These are phyloP conservation scores for Spathaspora passalidarum DNA, from an alignment of 805 yeast species.

Conservation along the genomic window DNA sequence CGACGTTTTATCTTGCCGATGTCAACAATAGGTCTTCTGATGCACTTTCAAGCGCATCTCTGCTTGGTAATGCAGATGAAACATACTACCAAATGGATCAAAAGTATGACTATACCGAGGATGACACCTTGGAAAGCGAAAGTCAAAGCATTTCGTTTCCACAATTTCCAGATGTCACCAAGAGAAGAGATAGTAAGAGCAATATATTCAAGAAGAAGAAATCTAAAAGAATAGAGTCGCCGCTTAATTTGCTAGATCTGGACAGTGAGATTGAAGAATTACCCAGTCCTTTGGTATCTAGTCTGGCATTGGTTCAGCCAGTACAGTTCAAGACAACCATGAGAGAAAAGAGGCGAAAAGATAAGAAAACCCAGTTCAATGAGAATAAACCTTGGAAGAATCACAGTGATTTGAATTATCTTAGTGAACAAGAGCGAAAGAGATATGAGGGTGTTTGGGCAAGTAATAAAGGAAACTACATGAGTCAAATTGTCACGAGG, in stretches of 20 bases:
- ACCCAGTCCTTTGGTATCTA: neutral
- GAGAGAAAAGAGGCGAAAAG: constrained; percentile 42
- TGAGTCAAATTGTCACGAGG: constrained; percentile 35
- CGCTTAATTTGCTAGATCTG: constrained; percentile 11
- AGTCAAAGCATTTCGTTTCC: constrained; percentile 20
- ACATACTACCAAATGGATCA: neutral
- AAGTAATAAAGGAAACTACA: constrained; percentile 70
- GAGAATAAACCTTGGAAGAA: constrained; percentile 94
- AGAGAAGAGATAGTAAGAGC: neutral
- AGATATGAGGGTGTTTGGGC: constrained; percentile 95
- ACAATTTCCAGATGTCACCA: constrained; percentile 28
- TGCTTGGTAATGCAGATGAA: neutral
- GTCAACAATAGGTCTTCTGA: constrained; percentile 5
- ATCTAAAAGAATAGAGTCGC: constrained; percentile 11
- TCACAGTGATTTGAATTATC: constrained; percentile 55
- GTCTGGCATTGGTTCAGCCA: constrained; percentile 10
- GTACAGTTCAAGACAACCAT: constrained; percentile 51
- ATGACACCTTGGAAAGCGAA: neutral
- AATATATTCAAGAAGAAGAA: constrained; percentile 18
- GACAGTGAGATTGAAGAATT: constrained; percentile 8
- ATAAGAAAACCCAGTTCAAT: constrained; percentile 52
- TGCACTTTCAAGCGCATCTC: constrained; percentile 6
- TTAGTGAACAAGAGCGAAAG: constrained; percentile 67
- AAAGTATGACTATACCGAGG: neutral
- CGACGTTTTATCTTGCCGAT: neutral